Conservation (phyloP, 345 rosid genomes). For the Camelina neglecta region DNA sequence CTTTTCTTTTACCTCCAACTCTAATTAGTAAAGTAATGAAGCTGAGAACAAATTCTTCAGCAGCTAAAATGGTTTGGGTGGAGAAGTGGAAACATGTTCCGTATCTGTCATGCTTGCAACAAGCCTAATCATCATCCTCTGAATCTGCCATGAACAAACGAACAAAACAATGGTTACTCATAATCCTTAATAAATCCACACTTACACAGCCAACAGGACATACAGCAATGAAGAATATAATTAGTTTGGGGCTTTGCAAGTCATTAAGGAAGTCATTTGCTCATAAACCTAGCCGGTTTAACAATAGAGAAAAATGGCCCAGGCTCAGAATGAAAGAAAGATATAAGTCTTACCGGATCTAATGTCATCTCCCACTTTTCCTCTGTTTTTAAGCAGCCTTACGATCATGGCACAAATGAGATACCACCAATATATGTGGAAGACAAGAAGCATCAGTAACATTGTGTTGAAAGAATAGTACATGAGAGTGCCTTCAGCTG, state of each 20-base stretch:
- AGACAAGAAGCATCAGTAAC: slow-evolving; percentile 82
- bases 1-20: slow-evolving; percentile 31
- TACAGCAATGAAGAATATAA: not conserved
- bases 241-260: slow-evolving; percentile 2
- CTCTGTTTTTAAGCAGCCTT: slow-evolving; percentile 83
- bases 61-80: slow-evolving; percentile 31
- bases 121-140: slow-evolving; percentile 84
- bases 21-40: slow-evolving; percentile 34
- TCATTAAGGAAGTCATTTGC: not conserved
- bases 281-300: not conserved
- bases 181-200: slow-evolving; percentile 2
- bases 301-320: not conserved
- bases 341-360: slow-evolving; percentile 77
- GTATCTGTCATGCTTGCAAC: slow-evolving; percentile 26
- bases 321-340: not conserved
- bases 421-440: slow-evolving; percentile 98
- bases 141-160: slow-evolving; percentile 65
- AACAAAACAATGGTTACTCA: not conserved
- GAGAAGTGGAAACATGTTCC: slow-evolving; percentile 44
- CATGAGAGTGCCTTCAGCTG: slow-evolving; percentile 43
- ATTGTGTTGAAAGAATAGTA: slow-evolving; percentile 87
- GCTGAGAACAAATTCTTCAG: slow-evolving; percentile 23
- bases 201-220: slow-evolving; percentile 14
- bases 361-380: slow-evolving; percentile 94
- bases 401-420: slow-evolving; percentile 85